Conservation (phyloP, 1,284 basidiomycete species). For the Athelia sp. region DNA sequence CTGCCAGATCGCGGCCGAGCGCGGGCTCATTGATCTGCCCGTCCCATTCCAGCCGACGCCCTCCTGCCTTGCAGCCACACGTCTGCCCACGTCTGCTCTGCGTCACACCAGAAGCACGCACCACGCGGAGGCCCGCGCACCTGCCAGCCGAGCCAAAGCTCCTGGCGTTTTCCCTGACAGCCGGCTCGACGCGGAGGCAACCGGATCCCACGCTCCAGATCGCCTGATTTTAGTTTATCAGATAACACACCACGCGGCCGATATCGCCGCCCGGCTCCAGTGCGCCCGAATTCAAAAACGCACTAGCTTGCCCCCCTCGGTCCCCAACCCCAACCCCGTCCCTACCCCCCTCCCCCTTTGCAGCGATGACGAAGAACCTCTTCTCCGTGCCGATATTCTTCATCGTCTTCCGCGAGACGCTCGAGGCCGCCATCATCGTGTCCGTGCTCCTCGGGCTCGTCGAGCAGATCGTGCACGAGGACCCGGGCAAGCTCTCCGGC, state of each 20-base stretch:
- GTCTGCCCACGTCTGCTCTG: no score
- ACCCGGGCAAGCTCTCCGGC: constrained; percentile 18
- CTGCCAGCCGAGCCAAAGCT: no score
- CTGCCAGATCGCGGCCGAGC: no score
- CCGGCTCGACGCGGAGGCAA: no score
- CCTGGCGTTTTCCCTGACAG: no score
- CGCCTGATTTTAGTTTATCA: background rate
- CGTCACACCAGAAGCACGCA: no score
- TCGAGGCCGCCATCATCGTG: constrained; percentile 87
- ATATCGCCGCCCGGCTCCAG: background rate
- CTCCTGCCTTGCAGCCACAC: no score
- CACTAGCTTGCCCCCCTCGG: no score
- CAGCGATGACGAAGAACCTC: constrained; percentile 55
- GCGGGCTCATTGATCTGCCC: no score
- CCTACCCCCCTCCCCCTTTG: constrained; percentile 9
- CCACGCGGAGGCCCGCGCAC: no score
- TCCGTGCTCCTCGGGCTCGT: constrained; percentile 84
- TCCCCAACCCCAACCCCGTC: background rate
- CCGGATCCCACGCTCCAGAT: no score
- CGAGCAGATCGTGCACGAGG: constrained; percentile 65
- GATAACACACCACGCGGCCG: constrained; percentile 1
- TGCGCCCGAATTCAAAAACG: background rate
- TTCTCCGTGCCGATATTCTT: constrained; percentile 85
- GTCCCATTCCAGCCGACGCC: no score
- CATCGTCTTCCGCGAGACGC: constrained; percentile 85